A percentile compares a stretch with the other conserved stretches of the same genome.
Evolutionary conservation across 306 rosid genomes (phyloP).

Genomic region (Pyrus communis): DNA sequence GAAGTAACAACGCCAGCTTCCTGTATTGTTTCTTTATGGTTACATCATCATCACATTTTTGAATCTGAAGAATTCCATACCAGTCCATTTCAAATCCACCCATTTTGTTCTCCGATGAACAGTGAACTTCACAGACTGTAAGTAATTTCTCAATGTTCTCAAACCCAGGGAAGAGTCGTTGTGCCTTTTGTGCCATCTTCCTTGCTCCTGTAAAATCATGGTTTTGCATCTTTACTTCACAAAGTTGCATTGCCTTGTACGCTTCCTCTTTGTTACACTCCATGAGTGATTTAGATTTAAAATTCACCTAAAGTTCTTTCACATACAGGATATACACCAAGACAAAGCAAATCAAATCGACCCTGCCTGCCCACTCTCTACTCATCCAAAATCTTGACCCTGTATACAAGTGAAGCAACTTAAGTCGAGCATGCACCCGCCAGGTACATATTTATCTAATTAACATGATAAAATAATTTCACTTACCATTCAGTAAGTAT

Average conservation of each 20-base stretch:
- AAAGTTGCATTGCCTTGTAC: slow-evolving; percentile 57
- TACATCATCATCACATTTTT: slow-evolving; percentile 39
- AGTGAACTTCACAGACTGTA: slow-evolving; percentile 74
- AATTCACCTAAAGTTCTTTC: slow-evolving; percentile 13
- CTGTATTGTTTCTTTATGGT: slow-evolving; percentile 69
- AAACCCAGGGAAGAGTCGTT: slow-evolving; percentile 51
- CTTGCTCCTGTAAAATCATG: slow-evolving; percentile 64
- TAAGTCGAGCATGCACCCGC: not conserved
- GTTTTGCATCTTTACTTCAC: slow-evolving; percentile 51
- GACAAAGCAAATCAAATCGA: not conserved
- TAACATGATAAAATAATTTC: not conserved
- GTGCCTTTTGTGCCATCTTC: slow-evolving; percentile 66
- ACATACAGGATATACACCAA: not conserved
- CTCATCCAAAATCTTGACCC: slow-evolving; percentile 23
- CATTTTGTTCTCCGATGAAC: slow-evolving; percentile 58
- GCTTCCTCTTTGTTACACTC: slow-evolving; percentile 98
- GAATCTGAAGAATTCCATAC: slow-evolving; percentile 71
- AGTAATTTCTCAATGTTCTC: slow-evolving; percentile 62
- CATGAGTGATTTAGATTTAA: slow-evolving; percentile 40
- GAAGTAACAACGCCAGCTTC: slow-evolving; percentile 78
- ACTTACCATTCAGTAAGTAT: slow-evolving; percentile 3
- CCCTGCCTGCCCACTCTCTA: not conserved
- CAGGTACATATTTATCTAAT: not conserved
- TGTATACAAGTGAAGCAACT: slow-evolving; percentile 16
- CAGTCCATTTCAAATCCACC: slow-evolving; percentile 62